phyloP scores from a whole-genome alignment of 179 eudicot genomes.

The Spergularia azorica region DNA sequence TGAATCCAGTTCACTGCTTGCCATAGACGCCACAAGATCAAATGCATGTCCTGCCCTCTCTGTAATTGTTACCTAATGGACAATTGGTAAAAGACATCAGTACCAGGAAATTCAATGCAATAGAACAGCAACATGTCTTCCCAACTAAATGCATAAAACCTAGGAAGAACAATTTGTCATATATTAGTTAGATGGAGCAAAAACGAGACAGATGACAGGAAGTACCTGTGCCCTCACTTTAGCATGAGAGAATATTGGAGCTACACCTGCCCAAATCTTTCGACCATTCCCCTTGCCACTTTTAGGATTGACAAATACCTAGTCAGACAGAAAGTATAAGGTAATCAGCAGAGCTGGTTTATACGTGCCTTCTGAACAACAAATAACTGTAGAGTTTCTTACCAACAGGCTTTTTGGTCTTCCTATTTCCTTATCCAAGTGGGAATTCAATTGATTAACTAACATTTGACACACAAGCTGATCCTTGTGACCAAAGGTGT shows the following conservation, averaged over 20 bases:
- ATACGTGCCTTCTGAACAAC: conserved; percentile 2
- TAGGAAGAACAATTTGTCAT: background rate
- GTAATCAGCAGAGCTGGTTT: background rate
- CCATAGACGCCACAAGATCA: conserved; percentile 72
- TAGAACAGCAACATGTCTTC: background rate
- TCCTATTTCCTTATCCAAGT: conserved; percentile 48
- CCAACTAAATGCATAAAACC: background rate
- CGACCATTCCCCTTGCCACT: conserved; percentile 87
- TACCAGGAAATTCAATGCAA: background rate
- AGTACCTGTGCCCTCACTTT: conserved; percentile 78
- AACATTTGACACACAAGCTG: conserved; percentile 55
- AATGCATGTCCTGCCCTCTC: conserved; percentile 89
- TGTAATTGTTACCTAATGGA: conserved; percentile 74
- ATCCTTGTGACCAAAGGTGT: conserved; percentile 83
- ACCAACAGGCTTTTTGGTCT: conserved; percentile 92
- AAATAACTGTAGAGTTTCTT: conserved; percentile 22
- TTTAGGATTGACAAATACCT: conserved; percentile 91
- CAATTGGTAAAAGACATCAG: conserved; percentile 4
- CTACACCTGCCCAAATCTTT: conserved; percentile 71
- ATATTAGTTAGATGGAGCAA: conserved; percentile 3
- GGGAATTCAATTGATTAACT: conserved; percentile 53
- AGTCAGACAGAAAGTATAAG: conserved; percentile 31
- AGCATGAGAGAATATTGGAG: conserved; percentile 84
- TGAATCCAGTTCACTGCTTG: conserved; percentile 60
- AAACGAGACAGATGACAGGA: conserved; percentile 1